Evolutionary conservation across 257 asterid genomes (phyloP).

Genomic region (Parsonsia alboflavescens): DNA sequence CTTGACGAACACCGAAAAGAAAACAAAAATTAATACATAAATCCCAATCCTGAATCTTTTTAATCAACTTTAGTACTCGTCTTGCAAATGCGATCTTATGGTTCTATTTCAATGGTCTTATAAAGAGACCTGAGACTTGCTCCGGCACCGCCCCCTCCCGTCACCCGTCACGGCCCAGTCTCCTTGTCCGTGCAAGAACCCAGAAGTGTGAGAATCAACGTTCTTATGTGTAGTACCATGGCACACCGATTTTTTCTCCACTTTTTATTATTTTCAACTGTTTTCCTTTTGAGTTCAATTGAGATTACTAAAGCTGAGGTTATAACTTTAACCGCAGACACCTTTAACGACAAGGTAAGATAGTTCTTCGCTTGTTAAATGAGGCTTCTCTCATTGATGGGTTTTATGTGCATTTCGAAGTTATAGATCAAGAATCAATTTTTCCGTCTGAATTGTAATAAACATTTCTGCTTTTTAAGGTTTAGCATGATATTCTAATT

Average conservation of each 20-base stretch:
- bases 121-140: not conserved
- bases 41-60: too few species aligned
- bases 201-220: not conserved
- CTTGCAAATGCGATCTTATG: too few species aligned
- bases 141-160: not conserved
- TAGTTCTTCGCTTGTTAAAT: not conserved
- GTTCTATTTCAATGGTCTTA: too few species aligned
- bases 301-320: constrained; percentile 63
- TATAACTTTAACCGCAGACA: constrained; percentile 66
- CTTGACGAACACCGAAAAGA: too few species aligned
- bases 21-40: too few species aligned
- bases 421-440: constrained; percentile 16
- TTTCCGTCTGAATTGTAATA: not conserved
- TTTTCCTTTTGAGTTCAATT: constrained; percentile 32
- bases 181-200: not conserved
- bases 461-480: not conserved
- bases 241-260: not conserved
- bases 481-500: not conserved
- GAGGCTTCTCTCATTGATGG: not conserved
- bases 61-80: too few species aligned
- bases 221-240: not conserved
- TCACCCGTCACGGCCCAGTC: not conserved
- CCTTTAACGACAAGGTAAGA: constrained; percentile 77
- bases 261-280: constrained; percentile 23
- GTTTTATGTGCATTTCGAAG: not conserved